Evolutionary conservation across 2,329 filamentous ascomycete genomes (phyloP).

Genomic region (Fusarium fujikuroi): DNA sequence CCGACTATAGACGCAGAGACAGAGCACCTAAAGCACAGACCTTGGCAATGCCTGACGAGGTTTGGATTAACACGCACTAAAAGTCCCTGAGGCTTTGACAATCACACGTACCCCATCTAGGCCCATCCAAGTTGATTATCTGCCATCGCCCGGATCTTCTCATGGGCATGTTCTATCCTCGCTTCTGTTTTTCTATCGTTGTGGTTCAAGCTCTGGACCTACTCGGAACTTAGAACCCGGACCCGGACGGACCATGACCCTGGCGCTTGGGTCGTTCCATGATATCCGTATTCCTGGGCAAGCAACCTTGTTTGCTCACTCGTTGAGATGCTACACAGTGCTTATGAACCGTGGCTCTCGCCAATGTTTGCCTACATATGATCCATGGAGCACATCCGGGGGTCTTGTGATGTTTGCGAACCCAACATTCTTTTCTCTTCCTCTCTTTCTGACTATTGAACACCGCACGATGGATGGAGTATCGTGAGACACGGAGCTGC

Average conservation of each 20-base stretch:
- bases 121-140: background rate
- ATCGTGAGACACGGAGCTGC: background rate
- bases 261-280: constrained; percentile 22
- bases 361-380: constrained; percentile 4
- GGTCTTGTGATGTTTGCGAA: constrained; percentile 3
- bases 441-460: background rate
- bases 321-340: constrained; percentile 30
- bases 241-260: constrained; percentile 23
- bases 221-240: background rate
- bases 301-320: constrained; percentile 10
- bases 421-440: background rate
- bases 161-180: background rate
- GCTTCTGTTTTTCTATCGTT: constrained; percentile 10
- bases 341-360: background rate
- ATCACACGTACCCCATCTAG: background rate
- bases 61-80: constrained; percentile 7
- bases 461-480: background rate
- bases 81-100: constrained; percentile 4
- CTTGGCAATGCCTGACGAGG: constrained; percentile 6
- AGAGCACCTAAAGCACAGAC: constrained; percentile 29
- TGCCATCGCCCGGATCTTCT: constrained; percentile 1
- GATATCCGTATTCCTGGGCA: background rate
- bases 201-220: constrained; percentile 4
- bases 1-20: constrained; percentile 3
- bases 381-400: constrained; percentile 28